phyloP scores from a whole-genome alignment of 176 grass and related monocot genomes.

The Oryza meridionalis region DNA sequence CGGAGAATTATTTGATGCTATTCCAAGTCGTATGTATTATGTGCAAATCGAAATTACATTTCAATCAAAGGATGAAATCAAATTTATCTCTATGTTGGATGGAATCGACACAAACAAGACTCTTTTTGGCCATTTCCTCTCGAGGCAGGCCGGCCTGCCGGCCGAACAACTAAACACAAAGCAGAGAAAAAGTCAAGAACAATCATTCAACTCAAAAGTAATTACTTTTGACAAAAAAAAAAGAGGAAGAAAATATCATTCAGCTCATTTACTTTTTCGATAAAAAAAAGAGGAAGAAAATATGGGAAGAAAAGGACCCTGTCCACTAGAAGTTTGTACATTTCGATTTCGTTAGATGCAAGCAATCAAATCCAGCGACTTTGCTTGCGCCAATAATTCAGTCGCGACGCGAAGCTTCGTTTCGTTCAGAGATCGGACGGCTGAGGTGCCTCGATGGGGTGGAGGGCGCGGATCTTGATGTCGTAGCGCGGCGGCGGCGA shows the following conservation, averaged over 20 bases:
- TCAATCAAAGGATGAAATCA: not conserved
- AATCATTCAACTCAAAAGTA: not conserved
- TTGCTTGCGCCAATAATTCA: not conserved
- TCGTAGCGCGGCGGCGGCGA: constrained; percentile 28
- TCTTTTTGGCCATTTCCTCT: not conserved
- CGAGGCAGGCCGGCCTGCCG: not conserved
- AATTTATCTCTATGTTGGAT: not conserved
- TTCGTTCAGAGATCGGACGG: not conserved
- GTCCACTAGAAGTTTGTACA: constrained; percentile 6
- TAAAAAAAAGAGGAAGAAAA: not conserved
- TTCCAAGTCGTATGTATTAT: not conserved
- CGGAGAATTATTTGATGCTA: not conserved
- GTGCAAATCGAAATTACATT: not conserved
- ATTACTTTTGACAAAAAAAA: not conserved
- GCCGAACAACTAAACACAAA: not conserved
- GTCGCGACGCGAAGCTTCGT: no score
- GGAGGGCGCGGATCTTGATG: constrained; percentile 54
- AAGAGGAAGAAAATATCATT: not conserved
- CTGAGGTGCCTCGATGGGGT: constrained; percentile 7
- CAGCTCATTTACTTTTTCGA: not conserved
- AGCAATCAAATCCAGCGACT: constrained; percentile 2
- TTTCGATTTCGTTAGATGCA: constrained; percentile 27
- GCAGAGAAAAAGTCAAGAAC: not conserved
- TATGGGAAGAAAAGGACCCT: not conserved
- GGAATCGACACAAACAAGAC: not conserved